Evolutionary conservation across 192 early-diverging fungal genomes (phyloP).

Genomic region (Backusella macrospora): DNA sequence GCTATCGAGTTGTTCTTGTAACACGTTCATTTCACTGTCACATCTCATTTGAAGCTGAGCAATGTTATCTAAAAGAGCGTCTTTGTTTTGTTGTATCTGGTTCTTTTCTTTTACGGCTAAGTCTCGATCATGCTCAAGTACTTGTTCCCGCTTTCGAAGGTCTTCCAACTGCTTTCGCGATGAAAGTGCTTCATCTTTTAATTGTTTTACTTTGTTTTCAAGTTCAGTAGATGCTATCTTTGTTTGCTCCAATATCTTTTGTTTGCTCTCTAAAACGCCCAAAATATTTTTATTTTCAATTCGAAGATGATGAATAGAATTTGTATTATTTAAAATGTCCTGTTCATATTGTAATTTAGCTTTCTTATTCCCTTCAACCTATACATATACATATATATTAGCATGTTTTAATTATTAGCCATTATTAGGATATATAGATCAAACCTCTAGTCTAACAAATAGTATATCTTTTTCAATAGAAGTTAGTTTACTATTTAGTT

Average conservation of each 20-base stretch:
- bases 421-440: neutral
- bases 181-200: constrained; percentile 34
- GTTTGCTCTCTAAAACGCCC: constrained; percentile 35
- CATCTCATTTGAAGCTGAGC: constrained; percentile 13
- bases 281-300: constrained; percentile 32
- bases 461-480: neutral
- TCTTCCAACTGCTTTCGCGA: constrained; percentile 37
- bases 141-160: constrained; percentile 22
- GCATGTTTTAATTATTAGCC: no score
- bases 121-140: constrained; percentile 24
- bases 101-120: constrained; percentile 25
- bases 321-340: constrained; percentile 12
- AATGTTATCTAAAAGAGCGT: constrained; percentile 16
- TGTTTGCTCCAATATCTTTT: constrained; percentile 33
- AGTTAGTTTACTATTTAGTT: neutral
- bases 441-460: constrained; percentile 14
- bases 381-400: neutral
- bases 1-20: constrained; percentile 12
- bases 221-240: constrained; percentile 20
- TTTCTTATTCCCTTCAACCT: constrained; percentile 19
- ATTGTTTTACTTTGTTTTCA: constrained; percentile 31
- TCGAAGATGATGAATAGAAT: constrained; percentile 26
- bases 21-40: constrained; percentile 19
- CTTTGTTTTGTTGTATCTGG: constrained; percentile 26
- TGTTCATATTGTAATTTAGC: constrained; percentile 22